Evolutionary conservation across 1,284 basidiomycete species (phyloP).

Genomic region (Sporisorium sorghi): DNA sequence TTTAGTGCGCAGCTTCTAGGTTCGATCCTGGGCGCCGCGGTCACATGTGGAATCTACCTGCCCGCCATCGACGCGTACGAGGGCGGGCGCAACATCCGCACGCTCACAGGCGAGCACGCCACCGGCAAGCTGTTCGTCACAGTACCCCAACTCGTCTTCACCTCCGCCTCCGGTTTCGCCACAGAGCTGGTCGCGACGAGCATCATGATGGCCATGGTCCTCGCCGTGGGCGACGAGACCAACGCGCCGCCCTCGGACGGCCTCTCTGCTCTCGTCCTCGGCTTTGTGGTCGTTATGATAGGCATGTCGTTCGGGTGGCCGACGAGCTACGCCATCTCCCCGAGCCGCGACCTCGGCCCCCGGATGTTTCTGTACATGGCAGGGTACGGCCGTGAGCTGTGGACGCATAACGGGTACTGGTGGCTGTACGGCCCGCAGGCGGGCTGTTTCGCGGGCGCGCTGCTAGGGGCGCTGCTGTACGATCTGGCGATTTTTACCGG

Average conservation of each 20-base stretch:
- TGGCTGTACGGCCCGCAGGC: conserved; percentile 78
- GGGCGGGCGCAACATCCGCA: conserved; percentile 76
- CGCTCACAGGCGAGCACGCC: conserved; percentile 71
- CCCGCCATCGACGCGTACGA: conserved; percentile 80
- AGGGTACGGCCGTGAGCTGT: conserved; percentile 74
- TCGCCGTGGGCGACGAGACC: conserved; percentile 53
- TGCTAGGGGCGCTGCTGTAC: conserved; percentile 68
- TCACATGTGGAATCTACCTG: conserved; percentile 81
- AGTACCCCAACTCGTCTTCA: conserved; percentile 71
- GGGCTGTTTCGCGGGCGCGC: conserved; percentile 61
- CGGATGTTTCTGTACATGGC: conserved; percentile 75
- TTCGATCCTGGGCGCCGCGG: conserved; percentile 76
- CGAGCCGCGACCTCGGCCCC: conserved; percentile 77
- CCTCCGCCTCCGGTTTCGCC: conserved; percentile 28
- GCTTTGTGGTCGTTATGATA: conserved; percentile 74
- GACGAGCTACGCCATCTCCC: conserved; percentile 76
- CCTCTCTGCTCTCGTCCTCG: conserved; percentile 74
- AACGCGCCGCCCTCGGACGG: conserved; percentile 73
- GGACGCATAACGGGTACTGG: conserved; percentile 75
- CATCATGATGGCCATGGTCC: conserved; percentile 55
- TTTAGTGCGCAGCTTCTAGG: conserved; percentile 80
- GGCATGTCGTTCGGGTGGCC: conserved; percentile 75
- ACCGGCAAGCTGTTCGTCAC: conserved; percentile 82
- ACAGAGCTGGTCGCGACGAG: conserved; percentile 55
- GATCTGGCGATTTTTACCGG: conserved; percentile 69